Conservation (phyloP, 2,329 filamentous ascomycete genomes). For the Coniochaeta sp. region DNA sequence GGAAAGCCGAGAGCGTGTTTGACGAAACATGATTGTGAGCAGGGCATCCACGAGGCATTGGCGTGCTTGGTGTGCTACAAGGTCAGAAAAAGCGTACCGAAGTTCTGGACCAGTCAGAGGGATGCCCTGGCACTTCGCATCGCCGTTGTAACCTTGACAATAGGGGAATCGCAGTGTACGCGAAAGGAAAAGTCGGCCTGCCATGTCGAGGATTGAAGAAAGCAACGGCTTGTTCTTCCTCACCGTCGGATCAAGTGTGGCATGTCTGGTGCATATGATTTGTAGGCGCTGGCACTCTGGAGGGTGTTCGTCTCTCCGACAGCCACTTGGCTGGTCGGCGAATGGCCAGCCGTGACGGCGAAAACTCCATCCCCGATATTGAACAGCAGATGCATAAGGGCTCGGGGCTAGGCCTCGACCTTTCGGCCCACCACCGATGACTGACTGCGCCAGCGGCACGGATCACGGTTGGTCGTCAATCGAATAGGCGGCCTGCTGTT, state of each 20-base stretch:
- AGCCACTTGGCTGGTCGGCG: background rate
- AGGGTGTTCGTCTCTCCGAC: background rate
- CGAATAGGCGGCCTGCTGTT: background rate
- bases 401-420: background rate
- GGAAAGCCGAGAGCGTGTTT: background rate
- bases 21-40: background rate
- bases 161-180: background rate
- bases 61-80: background rate
- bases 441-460: background rate
- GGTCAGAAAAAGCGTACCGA: background rate
- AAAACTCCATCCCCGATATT: background rate
- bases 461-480: background rate
- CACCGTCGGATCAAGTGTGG: background rate
- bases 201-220: background rate
- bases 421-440: background rate
- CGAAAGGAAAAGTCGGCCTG: background rate
- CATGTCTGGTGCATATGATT: background rate
- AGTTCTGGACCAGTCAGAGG: background rate
- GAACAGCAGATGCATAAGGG: background rate
- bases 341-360: background rate
- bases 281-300: background rate
- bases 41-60: background rate
- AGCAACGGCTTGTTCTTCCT: background rate
- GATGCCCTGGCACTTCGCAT: background rate
- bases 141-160: background rate